phyloP scores from a whole-genome alignment of 202 grass and related monocot genomes.

The Setaria italica region DNA sequence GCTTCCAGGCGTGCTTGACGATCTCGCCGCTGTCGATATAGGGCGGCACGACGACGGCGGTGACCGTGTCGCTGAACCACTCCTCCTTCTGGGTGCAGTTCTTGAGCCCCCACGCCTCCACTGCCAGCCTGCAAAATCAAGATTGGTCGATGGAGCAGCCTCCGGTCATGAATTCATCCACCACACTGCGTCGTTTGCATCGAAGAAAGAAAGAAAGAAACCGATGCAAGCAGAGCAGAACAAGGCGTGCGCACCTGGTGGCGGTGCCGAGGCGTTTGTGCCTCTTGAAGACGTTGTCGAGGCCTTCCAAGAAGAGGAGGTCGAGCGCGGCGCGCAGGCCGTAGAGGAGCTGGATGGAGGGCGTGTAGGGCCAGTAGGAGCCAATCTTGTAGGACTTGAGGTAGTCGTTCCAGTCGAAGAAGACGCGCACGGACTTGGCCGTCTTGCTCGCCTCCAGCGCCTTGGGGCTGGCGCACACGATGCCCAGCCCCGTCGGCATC shows the following conservation, averaged over 20 bases:
- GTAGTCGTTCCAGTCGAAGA: slow-evolving; percentile 99
- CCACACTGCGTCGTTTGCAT: no score
- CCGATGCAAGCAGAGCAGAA: no score
- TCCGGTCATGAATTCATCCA: no score
- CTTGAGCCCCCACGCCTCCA: slow-evolving; percentile 96
- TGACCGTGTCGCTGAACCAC: slow-evolving; percentile 92
- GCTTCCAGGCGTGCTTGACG: slow-evolving; percentile 79
- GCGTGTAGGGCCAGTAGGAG: slow-evolving; percentile 90
- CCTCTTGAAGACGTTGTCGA: slow-evolving; percentile 79
- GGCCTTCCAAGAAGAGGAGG: slow-evolving; percentile 88
- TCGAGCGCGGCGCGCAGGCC: slow-evolving; percentile 82
- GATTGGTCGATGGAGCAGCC: no score
- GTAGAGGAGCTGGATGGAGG: slow-evolving; percentile 93
- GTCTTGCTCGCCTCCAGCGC: slow-evolving; percentile 81
- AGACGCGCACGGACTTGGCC: slow-evolving; percentile 79
- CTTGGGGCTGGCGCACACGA: slow-evolving; percentile 86
- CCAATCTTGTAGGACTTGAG: slow-evolving; percentile 83
- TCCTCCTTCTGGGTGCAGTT: slow-evolving; percentile 92
- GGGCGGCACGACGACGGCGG: slow-evolving; percentile 80
- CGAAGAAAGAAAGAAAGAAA: no score
- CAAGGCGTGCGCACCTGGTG: slow-evolving; percentile 55
- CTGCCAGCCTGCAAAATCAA: slow-evolving; percentile 59
- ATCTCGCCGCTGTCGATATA: slow-evolving; percentile 78
- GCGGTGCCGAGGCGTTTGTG: slow-evolving; percentile 82
- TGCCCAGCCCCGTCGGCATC: slow-evolving; percentile 85